Conservation (phyloP, 768 basidiomycete species). For the Kwoniella dejecticola region DNA sequence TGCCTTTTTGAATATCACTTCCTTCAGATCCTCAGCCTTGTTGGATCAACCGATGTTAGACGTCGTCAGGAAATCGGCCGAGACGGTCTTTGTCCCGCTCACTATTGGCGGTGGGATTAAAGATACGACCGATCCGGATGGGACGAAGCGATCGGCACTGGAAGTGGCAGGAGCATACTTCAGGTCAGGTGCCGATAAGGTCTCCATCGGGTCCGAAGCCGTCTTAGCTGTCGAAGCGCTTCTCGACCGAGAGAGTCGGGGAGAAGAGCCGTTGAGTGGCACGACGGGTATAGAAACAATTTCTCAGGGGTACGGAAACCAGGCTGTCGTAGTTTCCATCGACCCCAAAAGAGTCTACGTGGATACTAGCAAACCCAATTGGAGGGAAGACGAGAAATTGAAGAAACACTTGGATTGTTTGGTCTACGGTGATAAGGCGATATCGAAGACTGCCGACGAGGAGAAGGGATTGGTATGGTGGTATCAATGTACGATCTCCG, state of each 20-base stretch:
- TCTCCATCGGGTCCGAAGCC: conserved; percentile 94
- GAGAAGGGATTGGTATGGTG: conserved; percentile 85
- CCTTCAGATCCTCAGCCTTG: conserved; percentile 93
- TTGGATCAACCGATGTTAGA: conserved; percentile 98
- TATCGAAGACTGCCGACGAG: conserved; percentile 57
- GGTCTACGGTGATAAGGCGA: conserved; percentile 51
- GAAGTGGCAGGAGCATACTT: conserved; percentile 97
- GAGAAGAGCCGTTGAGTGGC: conserved; percentile 60
- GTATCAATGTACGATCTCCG: conserved; percentile 97
- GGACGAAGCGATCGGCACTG: conserved; percentile 77
- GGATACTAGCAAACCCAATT: conserved; percentile 57
- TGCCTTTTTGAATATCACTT: conserved; percentile 97
- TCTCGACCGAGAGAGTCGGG: too few species aligned
- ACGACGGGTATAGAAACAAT: conserved; percentile 91
- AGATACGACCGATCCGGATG: conserved; percentile 92
- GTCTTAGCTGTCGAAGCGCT: conserved; percentile 89
- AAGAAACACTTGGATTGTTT: conserved; percentile 60
- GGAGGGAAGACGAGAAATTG: conserved; percentile 41
- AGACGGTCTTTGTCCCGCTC: conserved; percentile 91
- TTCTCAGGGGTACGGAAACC: conserved; percentile 83
- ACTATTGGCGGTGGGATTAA: conserved; percentile 99
- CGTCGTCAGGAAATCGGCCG: conserved; percentile 84
- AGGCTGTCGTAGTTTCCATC: conserved; percentile 96
- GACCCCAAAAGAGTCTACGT: conserved; percentile 89
- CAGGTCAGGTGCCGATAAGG: conserved; percentile 96